A percentile compares a stretch with the other conserved stretches of the same genome.
Evolutionary conservation across 2,329 filamentous ascomycete genomes (phyloP).

Genomic region (Colletotrichum truncatum): DNA sequence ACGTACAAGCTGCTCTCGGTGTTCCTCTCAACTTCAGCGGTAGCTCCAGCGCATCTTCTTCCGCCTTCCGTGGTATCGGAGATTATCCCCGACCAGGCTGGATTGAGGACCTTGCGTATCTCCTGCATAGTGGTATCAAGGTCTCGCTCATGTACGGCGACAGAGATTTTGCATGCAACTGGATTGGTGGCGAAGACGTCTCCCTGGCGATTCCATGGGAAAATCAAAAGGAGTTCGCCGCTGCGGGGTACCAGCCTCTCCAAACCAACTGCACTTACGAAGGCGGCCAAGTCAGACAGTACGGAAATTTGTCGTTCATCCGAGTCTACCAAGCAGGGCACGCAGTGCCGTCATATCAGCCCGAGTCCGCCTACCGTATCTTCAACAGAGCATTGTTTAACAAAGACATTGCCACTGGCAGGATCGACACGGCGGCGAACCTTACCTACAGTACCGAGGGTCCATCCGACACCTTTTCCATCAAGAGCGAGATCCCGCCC

Average conservation of each 20-base stretch:
- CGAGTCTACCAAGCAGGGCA: conserved; percentile 68
- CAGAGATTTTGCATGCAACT: conserved; percentile 66
- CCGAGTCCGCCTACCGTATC: conserved; percentile 52
- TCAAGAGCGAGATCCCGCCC: conserved; percentile 32
- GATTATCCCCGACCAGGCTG: conserved; percentile 41
- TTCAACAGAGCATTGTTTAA: conserved; percentile 55
- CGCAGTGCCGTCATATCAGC: conserved; percentile 62
- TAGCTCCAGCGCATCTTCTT: conserved; percentile 20
- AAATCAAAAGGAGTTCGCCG: conserved; percentile 31
- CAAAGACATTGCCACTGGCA: conserved; percentile 34
- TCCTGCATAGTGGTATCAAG: conserved; percentile 61
- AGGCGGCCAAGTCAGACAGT: conserved; percentile 72
- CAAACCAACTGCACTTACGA: conserved; percentile 66
- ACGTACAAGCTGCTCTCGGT: conserved; percentile 68
- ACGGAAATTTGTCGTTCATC: conserved; percentile 70
- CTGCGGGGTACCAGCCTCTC: conserved; percentile 71
- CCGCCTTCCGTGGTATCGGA: conserved; percentile 35
- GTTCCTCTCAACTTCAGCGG: conserved; percentile 65
- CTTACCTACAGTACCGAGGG: conserved; percentile 32
- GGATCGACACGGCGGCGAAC: conserved; percentile 30
- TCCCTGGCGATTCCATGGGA: conserved; percentile 51
- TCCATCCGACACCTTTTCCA: conserved; percentile 29
- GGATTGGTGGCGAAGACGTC: conserved; percentile 57
- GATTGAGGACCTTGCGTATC: conserved; percentile 54
- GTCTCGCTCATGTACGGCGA: conserved; percentile 67